Evolutionary conservation across 1,284 basidiomycete genomes (phyloP), one percentile per base, ranked within the genome.

Genomic region (Cutaneotrichosporon sp.): DNA sequence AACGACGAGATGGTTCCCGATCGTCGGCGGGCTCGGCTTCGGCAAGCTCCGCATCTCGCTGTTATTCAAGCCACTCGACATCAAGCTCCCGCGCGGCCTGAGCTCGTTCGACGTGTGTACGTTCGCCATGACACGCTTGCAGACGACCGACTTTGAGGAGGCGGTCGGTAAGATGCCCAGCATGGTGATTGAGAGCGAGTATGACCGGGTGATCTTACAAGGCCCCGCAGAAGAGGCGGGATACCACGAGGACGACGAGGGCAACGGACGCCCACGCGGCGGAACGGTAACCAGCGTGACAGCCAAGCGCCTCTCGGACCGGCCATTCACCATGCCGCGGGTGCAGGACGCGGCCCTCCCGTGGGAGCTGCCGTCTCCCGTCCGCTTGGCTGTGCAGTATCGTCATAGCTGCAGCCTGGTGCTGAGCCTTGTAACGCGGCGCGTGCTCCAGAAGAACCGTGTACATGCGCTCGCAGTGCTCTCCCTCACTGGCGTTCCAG

Each of bases 31-130:
- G 5, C 66, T 81, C 0, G 81, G 80, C 2, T 77, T 76, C 72
- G 80, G 81, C 8, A 70, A 70, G 8, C 68, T 81, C 16, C 76
- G 80, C 8, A 58, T 82, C 4, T 80, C 78, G 1, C 69, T 81
- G 6, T 71, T 82, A 0, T 82, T 79, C 76, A 81, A 81, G 65
- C 74, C 81, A 1, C 62, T 82, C 46, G 79, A 81, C 55, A 75
- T 80, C 32, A 49, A 64, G 26, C 67, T 82, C 4, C 77, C 79
- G 1, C 63, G 60, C 1, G 70, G 71, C 13, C 64, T 79, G 22
- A 75, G 74, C 6, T 74, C 75, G 9, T 81, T 70, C 68, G 81
- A 82, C 55, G 67, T 76, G 0, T 75, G 75, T 5, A 78, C 80
- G 6, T 68, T 80, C 26, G 72, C 75, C 34, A 57, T 82, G 36